Evolutionary conservation across 78 protist genomes (phyloP).

Genomic region (Dictyostelium intermedium): DNA sequence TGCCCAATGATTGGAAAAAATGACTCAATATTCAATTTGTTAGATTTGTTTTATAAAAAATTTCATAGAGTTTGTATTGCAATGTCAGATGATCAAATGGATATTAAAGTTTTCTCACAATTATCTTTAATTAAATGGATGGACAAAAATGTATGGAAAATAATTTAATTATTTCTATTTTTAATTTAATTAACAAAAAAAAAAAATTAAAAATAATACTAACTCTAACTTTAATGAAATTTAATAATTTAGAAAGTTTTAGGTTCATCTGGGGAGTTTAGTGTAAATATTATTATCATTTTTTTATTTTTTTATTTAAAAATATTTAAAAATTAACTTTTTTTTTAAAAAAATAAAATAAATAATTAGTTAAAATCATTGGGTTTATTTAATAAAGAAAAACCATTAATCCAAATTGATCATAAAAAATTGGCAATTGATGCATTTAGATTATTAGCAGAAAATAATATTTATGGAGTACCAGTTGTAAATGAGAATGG

Average conservation of each 20-base stretch:
- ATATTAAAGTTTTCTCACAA: slow-evolving; percentile 41
- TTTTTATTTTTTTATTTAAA: neutral
- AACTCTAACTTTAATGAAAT: neutral
- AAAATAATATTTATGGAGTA: slow-evolving; percentile 56
- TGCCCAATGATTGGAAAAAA: slow-evolving; percentile 36
- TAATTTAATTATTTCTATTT: neutral
- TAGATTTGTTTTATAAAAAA: slow-evolving; percentile 17
- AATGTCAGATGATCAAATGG: slow-evolving; percentile 6
- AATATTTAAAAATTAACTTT: neutral
- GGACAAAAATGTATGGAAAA: slow-evolving; percentile 27
- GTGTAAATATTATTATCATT: neutral
- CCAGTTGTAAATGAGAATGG: slow-evolving; percentile 57
- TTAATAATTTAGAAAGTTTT: neutral
- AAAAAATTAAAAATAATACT: neutral
- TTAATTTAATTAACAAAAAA: neutral
- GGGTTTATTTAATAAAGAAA: slow-evolving; percentile 5
- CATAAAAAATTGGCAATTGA: slow-evolving; percentile 40
- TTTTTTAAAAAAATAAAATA: neutral
- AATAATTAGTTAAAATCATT: slow-evolving; percentile 8
- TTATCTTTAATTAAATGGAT: slow-evolving; percentile 51
- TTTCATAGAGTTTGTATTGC: slow-evolving; percentile 60
- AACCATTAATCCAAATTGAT: slow-evolving; percentile 15
- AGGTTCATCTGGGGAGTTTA: slow-evolving; percentile 27
- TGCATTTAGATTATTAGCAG: slow-evolving; percentile 55
- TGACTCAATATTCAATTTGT: slow-evolving; percentile 10